Conservation (phyloP, 2,329 filamentous ascomycete species). For the Paecilomyces sp. region DNA sequence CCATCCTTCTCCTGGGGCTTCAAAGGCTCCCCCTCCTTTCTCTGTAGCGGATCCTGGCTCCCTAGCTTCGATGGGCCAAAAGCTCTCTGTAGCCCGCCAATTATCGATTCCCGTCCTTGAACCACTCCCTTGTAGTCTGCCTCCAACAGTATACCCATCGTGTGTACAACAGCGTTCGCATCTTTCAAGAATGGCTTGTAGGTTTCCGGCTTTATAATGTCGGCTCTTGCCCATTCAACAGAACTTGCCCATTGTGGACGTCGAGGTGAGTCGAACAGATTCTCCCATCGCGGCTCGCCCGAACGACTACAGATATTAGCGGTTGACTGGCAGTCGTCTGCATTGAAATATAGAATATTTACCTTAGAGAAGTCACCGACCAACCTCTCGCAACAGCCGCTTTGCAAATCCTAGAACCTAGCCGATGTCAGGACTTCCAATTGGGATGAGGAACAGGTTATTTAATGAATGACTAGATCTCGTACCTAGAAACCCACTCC, state of each 20-base stretch:
- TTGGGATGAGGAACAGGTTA: conserved; percentile 6
- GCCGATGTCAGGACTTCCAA: background rate
- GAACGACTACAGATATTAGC: conserved; percentile 60
- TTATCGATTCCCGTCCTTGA: conserved; percentile 72
- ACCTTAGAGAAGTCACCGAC: conserved; percentile 91
- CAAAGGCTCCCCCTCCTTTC: conserved; percentile 53
- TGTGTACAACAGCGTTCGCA: conserved; percentile 84
- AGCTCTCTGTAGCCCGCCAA: conserved; percentile 68
- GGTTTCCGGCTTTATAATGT: conserved; percentile 74
- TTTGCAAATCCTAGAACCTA: conserved; percentile 77
- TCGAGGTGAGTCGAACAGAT: conserved; percentile 62
- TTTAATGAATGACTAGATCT: conserved; percentile 20
- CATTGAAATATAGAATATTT: conserved; percentile 16
- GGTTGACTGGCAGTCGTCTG: background rate
- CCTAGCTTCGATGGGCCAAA: conserved; percentile 60
- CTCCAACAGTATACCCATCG: conserved; percentile 91
- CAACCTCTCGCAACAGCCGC: conserved; percentile 77
- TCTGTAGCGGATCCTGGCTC: conserved; percentile 64
- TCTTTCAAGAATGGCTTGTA: conserved; percentile 70
- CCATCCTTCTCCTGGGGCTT: conserved; percentile 60
- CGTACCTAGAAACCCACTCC: conserved; percentile 79
- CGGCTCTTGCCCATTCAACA: conserved; percentile 80
- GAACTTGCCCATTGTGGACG: conserved; percentile 74
- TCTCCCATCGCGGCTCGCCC: conserved; percentile 78
- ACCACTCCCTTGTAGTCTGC: conserved; percentile 95